These are phyloP conservation scores for Bombardia bombarda DNA, from an alignment of 495 filamentous ascomycete species.

Conservation along the genomic window DNA sequence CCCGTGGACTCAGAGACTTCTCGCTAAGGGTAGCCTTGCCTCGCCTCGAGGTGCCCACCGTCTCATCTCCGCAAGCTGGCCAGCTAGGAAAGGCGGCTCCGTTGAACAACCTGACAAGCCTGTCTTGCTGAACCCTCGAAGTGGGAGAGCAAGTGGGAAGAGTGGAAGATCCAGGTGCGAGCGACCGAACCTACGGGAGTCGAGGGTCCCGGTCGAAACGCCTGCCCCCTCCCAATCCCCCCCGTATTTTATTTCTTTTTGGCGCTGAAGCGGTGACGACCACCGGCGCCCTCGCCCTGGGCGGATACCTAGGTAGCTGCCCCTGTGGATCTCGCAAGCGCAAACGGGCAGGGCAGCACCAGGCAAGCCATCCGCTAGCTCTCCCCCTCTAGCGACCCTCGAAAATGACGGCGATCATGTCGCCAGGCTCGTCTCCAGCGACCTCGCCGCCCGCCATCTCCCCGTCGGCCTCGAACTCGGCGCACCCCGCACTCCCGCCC, in stretches of 20 bases:
- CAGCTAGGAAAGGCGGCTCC: no score
- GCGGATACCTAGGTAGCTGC: neutral
- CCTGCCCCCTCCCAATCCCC: neutral
- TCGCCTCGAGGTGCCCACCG: no score
- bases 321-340: constrained; percentile 3
- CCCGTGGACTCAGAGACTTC: no score
- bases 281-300: neutral
- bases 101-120: no score
- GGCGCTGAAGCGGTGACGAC: constrained; percentile 7
- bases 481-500: constrained; percentile 52
- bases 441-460: constrained; percentile 43
- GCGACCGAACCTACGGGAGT: neutral
- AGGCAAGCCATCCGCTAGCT: neutral
- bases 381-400: neutral
- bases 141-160: no score
- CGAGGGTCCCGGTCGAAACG: constrained; percentile 1
- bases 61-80: no score
- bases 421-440: constrained; percentile 47
- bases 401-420: constrained; percentile 50
- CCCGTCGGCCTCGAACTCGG: constrained; percentile 41
- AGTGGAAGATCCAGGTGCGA: no score
- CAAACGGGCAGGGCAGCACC: neutral
- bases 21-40: no score
- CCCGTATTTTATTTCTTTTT: neutral
- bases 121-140: no score